phyloP scores from a whole-genome alignment of 352 stramenopile genomes.

The Pythium sp. region DNA sequence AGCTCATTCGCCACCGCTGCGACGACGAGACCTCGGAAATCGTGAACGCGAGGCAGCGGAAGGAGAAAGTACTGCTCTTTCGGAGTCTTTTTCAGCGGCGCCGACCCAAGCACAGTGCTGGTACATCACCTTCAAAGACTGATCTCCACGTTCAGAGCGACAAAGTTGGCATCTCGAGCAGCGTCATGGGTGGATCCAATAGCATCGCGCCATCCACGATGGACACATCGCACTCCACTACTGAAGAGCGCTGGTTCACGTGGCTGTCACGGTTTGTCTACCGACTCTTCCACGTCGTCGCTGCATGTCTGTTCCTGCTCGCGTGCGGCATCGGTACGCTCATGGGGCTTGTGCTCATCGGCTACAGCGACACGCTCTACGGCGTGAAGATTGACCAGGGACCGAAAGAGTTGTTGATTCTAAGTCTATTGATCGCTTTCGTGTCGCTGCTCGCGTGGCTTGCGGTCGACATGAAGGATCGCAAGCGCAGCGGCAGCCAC shows the following conservation, averaged over 20 bases:
- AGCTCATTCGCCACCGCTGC: slow-evolving; percentile 56
- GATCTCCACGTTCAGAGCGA: neutral
- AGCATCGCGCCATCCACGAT: slow-evolving; percentile 35
- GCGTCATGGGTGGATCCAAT: neutral
- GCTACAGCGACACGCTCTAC: slow-evolving; percentile 47
- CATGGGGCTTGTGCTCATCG: slow-evolving; percentile 50
- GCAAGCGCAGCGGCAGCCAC: slow-evolving; percentile 29
- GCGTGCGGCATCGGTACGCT: slow-evolving; percentile 48
- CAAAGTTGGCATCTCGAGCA: slow-evolving; percentile 5
- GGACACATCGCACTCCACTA: slow-evolving; percentile 47
- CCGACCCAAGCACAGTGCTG: neutral
- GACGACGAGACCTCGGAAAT: slow-evolving; percentile 63
- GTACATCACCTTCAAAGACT: neutral
- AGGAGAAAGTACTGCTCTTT: slow-evolving; percentile 77
- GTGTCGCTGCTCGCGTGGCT: slow-evolving; percentile 50
- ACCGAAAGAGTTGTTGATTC: slow-evolving; percentile 32
- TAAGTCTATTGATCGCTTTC: slow-evolving; percentile 29
- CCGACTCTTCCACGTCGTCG: slow-evolving; percentile 30
- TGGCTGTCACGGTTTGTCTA: slow-evolving; percentile 56
- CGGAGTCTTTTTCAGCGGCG: slow-evolving; percentile 27
- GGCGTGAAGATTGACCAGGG: slow-evolving; percentile 51
- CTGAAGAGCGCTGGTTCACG: slow-evolving; percentile 75
- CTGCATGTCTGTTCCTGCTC: slow-evolving; percentile 37
- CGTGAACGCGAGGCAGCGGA: slow-evolving; percentile 52
- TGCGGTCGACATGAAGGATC: slow-evolving; percentile 46